Percentiles rank a stretch among this genome's conserved stretches.
These are phyloP conservation scores for Mycena vitilis DNA, from an alignment of 768 basidiomycete genomes.

Conservation along the genomic window DNA sequence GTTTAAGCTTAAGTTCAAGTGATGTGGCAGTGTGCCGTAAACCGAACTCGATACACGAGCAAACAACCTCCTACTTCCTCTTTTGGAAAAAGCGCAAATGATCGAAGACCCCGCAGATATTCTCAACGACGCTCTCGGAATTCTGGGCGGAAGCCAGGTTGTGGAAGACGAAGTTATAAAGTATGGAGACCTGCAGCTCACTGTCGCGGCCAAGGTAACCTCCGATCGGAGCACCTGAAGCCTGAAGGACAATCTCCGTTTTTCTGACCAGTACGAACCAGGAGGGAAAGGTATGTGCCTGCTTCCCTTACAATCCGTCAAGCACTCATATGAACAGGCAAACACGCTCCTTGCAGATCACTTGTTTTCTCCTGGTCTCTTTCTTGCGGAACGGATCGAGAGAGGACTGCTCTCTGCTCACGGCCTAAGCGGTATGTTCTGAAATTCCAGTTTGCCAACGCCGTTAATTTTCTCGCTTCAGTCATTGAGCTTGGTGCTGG, in stretches of 20 bases:
- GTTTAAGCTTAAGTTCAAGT: background rate
- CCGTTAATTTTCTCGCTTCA: slow-evolving; percentile 39
- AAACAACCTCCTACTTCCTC: slow-evolving; percentile 1
- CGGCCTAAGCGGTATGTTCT: slow-evolving; percentile 53
- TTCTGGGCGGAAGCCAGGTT: slow-evolving; percentile 59
- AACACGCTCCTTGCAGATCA: slow-evolving; percentile 80
- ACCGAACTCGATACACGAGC: too few relatives aligned
- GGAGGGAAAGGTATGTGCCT: slow-evolving; percentile 68
- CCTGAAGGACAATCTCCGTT: background rate
- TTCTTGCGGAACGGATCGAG: slow-evolving; percentile 76
- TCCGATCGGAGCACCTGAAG: background rate
- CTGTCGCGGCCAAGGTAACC: slow-evolving; percentile 69
- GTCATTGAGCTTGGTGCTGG: slow-evolving; percentile 82
- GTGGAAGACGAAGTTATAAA: slow-evolving; percentile 56
- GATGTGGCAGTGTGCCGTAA: background rate
- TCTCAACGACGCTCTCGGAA: slow-evolving; percentile 61
- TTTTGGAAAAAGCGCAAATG: slow-evolving; percentile 8
- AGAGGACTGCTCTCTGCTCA: slow-evolving; percentile 57
- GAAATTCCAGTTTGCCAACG: background rate
- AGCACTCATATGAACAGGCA: slow-evolving; percentile 52
- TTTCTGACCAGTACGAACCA: slow-evolving; percentile 38
- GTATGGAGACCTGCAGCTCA: slow-evolving; percentile 67
- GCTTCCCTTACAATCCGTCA: background rate
- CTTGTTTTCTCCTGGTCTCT: slow-evolving; percentile 76
- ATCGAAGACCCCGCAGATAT: slow-evolving; percentile 59